Conservation (phyloP, 2,329 filamentous ascomycete genomes). For the Botryotinia narcissicola region DNA sequence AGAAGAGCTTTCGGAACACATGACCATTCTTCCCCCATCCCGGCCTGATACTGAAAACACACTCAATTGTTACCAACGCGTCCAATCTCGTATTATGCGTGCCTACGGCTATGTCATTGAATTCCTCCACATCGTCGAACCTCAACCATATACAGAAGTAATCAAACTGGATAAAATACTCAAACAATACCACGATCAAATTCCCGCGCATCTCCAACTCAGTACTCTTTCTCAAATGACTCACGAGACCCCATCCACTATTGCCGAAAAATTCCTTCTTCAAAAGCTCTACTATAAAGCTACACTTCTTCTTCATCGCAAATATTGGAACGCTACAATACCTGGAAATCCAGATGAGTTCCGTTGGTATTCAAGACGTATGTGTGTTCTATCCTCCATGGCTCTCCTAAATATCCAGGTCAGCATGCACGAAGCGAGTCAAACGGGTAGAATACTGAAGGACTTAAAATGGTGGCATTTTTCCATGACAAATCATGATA, state of each 20-base stretch:
- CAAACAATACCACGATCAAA: constrained; percentile 44
- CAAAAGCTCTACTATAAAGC: constrained; percentile 53
- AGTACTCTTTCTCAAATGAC: constrained; percentile 49
- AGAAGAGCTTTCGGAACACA: constrained; percentile 60
- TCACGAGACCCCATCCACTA: constrained; percentile 45
- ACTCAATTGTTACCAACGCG: constrained; percentile 52
- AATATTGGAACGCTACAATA: constrained; percentile 48
- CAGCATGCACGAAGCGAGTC: constrained; percentile 48
- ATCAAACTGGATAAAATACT: constrained; percentile 49
- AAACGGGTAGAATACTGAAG: constrained; percentile 53
- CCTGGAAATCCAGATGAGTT: constrained; percentile 39
- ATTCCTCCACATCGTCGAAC: constrained; percentile 49
- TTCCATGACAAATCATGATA: constrained; percentile 58
- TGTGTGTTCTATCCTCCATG: constrained; percentile 50
- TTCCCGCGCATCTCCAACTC: constrained; percentile 51
- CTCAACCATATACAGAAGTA: constrained; percentile 51
- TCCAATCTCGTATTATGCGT: constrained; percentile 48
- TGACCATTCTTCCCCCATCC: constrained; percentile 52
- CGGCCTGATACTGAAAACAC: constrained; percentile 59
- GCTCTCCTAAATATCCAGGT: constrained; percentile 49
- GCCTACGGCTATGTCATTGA: constrained; percentile 52
- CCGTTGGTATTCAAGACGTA: constrained; percentile 52
- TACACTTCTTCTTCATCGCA: constrained; percentile 54
- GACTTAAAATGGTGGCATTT: constrained; percentile 56
- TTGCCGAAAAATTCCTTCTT: constrained; percentile 54